Evolutionary conservation across 768 basidiomycete genomes (phyloP).

Genomic region (Kwoniella pini): DNA sequence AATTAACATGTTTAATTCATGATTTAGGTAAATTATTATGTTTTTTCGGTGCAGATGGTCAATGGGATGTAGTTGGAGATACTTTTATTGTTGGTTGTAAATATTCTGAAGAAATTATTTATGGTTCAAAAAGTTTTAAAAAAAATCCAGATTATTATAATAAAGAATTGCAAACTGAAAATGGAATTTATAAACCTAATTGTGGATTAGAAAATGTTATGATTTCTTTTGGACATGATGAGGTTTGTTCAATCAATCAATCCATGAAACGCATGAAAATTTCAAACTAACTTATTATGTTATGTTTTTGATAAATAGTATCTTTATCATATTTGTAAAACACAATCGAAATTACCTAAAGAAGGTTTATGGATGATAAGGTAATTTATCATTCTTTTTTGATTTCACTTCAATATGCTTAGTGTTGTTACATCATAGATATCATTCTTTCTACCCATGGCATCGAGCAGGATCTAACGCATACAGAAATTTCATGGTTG

Average conservation of each 20-base stretch:
- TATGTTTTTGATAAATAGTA: constrained; percentile 47
- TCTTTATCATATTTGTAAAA: constrained; percentile 72
- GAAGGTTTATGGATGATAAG: constrained; percentile 37
- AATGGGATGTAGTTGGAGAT: constrained; percentile 93
- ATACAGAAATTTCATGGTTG: constrained; percentile 75
- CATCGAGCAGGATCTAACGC: constrained; percentile 74
- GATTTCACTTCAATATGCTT: too few species aligned
- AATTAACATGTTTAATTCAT: constrained; percentile 80
- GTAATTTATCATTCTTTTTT: too few species aligned
- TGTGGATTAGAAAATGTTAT: constrained; percentile 54
- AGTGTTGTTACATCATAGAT: constrained; percentile 48
- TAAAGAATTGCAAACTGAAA: constrained; percentile 44
- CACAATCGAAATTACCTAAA: constrained; percentile 62
- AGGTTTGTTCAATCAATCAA: background rate
- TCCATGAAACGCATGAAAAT: too few species aligned
- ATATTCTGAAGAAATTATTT: constrained; percentile 65
- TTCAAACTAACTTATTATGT: too few species aligned
- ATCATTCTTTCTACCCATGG: constrained; percentile 96
- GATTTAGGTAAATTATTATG: constrained; percentile 85
- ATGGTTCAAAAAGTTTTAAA: constrained; percentile 50
- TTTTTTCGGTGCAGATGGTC: constrained; percentile 68
- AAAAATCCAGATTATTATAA: constrained; percentile 52
- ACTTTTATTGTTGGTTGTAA: constrained; percentile 82
- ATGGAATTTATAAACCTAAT: constrained; percentile 50
- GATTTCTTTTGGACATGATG: constrained; percentile 83